A percentile compares a stretch with the other conserved stretches of the same genome.
Conservation (phyloP, 1,284 basidiomycete genomes). For the Anthracocystis walkeri region DNA sequence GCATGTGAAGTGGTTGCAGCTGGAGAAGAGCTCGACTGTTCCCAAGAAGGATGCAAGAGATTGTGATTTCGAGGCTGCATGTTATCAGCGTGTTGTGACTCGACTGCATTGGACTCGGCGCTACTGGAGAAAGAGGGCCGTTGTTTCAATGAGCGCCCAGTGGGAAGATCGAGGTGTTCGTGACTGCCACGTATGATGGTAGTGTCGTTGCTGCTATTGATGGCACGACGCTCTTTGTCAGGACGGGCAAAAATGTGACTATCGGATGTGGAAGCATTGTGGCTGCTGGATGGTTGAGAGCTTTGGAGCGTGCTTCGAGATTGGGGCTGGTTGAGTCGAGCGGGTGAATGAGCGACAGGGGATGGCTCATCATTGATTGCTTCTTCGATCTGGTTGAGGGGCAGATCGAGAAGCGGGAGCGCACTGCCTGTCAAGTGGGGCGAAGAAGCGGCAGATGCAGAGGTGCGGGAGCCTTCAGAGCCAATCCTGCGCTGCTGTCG, state of each 20-base stretch:
- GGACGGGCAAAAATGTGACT: neutral
- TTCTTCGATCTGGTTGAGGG: constrained; percentile 38
- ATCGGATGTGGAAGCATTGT: neutral
- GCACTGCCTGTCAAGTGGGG: neutral
- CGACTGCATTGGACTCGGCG: constrained; percentile 9
- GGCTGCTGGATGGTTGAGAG: neutral
- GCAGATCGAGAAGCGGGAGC: constrained; percentile 38
- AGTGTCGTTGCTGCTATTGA: constrained; percentile 36
- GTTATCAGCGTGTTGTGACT: neutral
- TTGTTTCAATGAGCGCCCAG: neutral
- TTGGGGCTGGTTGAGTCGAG: neutral
- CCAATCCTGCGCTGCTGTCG: constrained; percentile 33
- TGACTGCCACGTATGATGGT: constrained; percentile 27
- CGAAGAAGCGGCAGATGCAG: constrained; percentile 8
- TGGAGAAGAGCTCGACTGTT: constrained; percentile 12
- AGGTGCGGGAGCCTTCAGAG: constrained; percentile 24
- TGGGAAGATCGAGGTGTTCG: neutral
- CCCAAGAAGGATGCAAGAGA: constrained; percentile 36
- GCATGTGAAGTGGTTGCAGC: neutral
- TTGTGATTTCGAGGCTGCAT: constrained; percentile 9
- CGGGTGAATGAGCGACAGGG: neutral
- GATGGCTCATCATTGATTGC: constrained; percentile 7
- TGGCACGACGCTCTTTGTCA: constrained; percentile 5
- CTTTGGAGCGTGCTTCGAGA: neutral
- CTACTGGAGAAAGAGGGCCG: constrained; percentile 23